Base-by-base conservation (phyloP, 163 green algal genomes). In the Prototheca wickerhamii region DNA sequence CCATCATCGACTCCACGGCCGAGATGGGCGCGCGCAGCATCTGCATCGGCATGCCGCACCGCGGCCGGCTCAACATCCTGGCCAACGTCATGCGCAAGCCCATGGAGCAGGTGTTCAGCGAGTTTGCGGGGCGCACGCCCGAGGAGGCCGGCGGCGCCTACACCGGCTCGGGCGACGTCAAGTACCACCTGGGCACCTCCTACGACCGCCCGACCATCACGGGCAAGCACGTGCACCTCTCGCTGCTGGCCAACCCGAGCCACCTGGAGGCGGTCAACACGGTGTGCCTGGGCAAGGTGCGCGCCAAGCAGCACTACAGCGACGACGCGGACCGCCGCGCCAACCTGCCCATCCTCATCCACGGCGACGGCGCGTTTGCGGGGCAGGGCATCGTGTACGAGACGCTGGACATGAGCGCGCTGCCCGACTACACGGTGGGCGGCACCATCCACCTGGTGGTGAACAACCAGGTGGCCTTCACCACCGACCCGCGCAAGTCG, bases 391-490 rank as follows among this genome's bases (percentile, higher is more conserved):
- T 99, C 37, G 92, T 98, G 70, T 98, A 93, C 67, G 94, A 99
- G 77, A 97, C 92, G 8, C 84, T 98, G 34, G 90, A 98, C 73
- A 95, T 99, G 87, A 86, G 71, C 32, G 75, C 83, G 8, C 85
- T 99, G 69, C 86, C 86, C 10, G 92, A 98, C 62, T 99, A 99
- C 83, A 90, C 81, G 2, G 84, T 92, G 18, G 94, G 93, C 25
- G 94, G 94, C 54, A 93, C 80, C 63, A 86, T 99, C 31, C 94
- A 99, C 74, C 78, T 99, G 60, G 86, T 99, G 23, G 91, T 99
- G 43, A 98, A 99, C 81, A 99, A 99, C 80, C 92, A 98, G 91
- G 90, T 99, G 12, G 93, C 92, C 4, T 98, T 99, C 81, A 99
- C 93, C 8, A 99, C 93, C 12, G 93, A 99, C 78, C 91, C 93